phyloP scores from a whole-genome alignment of 2,329 filamentous ascomycete species.

The Penicillium sp. region DNA sequence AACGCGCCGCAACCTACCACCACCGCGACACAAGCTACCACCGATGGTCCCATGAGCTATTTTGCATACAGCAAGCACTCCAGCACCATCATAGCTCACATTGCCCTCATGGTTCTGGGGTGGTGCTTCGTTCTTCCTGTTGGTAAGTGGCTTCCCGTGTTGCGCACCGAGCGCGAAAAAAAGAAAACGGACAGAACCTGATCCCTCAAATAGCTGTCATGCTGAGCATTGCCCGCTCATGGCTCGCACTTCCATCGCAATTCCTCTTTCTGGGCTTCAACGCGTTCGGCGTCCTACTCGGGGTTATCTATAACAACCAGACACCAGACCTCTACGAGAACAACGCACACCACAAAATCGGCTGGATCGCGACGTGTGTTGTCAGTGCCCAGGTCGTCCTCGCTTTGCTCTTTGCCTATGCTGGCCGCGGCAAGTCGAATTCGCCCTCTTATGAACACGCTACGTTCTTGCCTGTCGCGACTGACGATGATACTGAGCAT shows the following conservation, averaged over 20 bases:
- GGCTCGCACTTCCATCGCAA: slow-evolving; percentile 67
- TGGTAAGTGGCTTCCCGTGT: slow-evolving; percentile 50
- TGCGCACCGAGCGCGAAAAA: neutral
- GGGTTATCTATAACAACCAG: slow-evolving; percentile 70
- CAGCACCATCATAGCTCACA: slow-evolving; percentile 63
- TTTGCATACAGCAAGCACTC: slow-evolving; percentile 41
- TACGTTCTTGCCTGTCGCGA: slow-evolving; percentile 62
- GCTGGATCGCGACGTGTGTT: slow-evolving; percentile 77
- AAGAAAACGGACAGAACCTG: neutral
- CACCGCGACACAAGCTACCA: slow-evolving; percentile 11
- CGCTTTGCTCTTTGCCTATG: slow-evolving; percentile 61
- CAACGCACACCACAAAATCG: slow-evolving; percentile 84
- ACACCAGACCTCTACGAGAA: slow-evolving; percentile 84
- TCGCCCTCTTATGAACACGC: slow-evolving; percentile 48
- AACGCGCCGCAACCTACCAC: slow-evolving; percentile 13
- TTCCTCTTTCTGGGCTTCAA: slow-evolving; percentile 65
- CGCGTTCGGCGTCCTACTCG: slow-evolving; percentile 61
- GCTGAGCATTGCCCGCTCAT: slow-evolving; percentile 77
- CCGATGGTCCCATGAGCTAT: slow-evolving; percentile 42
- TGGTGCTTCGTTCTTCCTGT: slow-evolving; percentile 73
- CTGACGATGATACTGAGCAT: slow-evolving; percentile 44
- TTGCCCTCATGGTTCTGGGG: slow-evolving; percentile 64
- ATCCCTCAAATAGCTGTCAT: slow-evolving; percentile 63
- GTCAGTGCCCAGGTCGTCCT: slow-evolving; percentile 68
- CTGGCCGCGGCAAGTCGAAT: slow-evolving; percentile 43